phyloP scores from a whole-genome alignment of 106 monocot species.

The Posidonia australis region DNA sequence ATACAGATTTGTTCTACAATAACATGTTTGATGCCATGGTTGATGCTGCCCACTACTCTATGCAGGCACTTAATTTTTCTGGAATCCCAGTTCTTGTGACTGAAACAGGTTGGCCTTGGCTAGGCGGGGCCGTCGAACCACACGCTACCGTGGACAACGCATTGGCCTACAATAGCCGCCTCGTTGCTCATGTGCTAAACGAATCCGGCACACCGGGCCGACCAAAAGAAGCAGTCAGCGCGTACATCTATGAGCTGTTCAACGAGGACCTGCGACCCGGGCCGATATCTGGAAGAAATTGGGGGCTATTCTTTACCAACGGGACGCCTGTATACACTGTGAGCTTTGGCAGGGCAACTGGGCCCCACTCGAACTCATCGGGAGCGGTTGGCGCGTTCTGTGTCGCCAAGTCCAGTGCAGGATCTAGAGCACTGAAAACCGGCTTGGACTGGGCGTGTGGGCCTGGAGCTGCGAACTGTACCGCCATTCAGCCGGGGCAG shows the following conservation, averaged over 20 bases:
- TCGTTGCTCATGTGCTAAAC: slow-evolving; percentile 54
- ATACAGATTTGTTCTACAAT: slow-evolving; percentile 53
- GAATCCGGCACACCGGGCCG: slow-evolving; percentile 57
- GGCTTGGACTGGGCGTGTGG: slow-evolving; percentile 96
- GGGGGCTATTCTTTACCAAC: slow-evolving; percentile 74
- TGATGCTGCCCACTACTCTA: slow-evolving; percentile 78
- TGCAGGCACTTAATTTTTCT: slow-evolving; percentile 67
- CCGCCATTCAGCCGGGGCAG: slow-evolving; percentile 67
- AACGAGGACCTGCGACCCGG: slow-evolving; percentile 59
- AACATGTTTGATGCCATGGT: slow-evolving; percentile 97
- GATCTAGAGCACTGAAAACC: slow-evolving; percentile 34
- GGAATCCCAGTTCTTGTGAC: slow-evolving; percentile 70
- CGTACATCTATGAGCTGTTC: slow-evolving; percentile 72
- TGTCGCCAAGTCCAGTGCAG: slow-evolving; percentile 60
- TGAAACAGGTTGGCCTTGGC: slow-evolving; percentile 79
- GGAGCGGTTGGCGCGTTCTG: slow-evolving; percentile 47
- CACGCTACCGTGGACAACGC: slow-evolving; percentile 78
- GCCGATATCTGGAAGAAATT: slow-evolving; percentile 52
- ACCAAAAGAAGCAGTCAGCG: slow-evolving; percentile 27
- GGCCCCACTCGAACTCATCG: slow-evolving; percentile 11
- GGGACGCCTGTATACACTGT: slow-evolving; percentile 47
- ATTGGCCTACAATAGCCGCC: slow-evolving; percentile 67
- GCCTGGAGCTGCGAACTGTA: slow-evolving; percentile 67
- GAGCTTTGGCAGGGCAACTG: slow-evolving; percentile 18
- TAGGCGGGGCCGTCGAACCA: slow-evolving; percentile 43